phyloP scores from a whole-genome alignment of 2,329 filamentous ascomycete species.

The Talaromyces rugulosus region DNA sequence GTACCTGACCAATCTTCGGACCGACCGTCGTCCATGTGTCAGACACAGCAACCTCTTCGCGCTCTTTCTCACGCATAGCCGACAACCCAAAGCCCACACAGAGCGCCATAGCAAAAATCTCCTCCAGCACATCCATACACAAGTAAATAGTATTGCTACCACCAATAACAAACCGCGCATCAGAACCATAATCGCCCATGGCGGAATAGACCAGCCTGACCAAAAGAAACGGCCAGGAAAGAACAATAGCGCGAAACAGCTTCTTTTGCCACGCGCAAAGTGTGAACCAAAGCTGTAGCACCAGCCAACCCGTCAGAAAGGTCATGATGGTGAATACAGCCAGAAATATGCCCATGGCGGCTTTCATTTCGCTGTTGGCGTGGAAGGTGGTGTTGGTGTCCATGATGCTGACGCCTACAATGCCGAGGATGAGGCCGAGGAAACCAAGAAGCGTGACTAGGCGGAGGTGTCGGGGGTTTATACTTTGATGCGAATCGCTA shows the following conservation, averaged over 20 bases:
- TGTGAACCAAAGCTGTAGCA: background rate
- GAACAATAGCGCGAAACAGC: background rate
- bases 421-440: background rate
- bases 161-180: background rate
- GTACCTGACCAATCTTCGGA: background rate
- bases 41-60: slow-evolving; percentile 8
- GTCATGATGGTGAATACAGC: slow-evolving; percentile 19
- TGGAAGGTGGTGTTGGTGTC: slow-evolving; percentile 8
- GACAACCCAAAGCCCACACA: slow-evolving; percentile 1
- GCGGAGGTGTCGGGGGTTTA: background rate
- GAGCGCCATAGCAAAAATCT: slow-evolving; percentile 16
- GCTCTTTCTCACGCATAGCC: background rate
- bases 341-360: slow-evolving; percentile 23
- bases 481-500: background rate
- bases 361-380: slow-evolving; percentile 16
- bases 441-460: background rate
- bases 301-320: slow-evolving; percentile 4
- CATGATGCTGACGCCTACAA: slow-evolving; percentile 2
- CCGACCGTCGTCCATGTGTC: too few species aligned
- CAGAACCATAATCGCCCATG: background rate
- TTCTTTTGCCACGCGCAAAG: background rate
- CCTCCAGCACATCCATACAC: slow-evolving; percentile 28
- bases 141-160: slow-evolving; percentile 26
- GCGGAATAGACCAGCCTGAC: background rate
- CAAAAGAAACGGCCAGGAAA: background rate